Evolutionary conservation across 1,284 basidiomycete genomes (phyloP), one percentile per base, ranked within the genome.

Genomic region (Grifola frondosa): DNA sequence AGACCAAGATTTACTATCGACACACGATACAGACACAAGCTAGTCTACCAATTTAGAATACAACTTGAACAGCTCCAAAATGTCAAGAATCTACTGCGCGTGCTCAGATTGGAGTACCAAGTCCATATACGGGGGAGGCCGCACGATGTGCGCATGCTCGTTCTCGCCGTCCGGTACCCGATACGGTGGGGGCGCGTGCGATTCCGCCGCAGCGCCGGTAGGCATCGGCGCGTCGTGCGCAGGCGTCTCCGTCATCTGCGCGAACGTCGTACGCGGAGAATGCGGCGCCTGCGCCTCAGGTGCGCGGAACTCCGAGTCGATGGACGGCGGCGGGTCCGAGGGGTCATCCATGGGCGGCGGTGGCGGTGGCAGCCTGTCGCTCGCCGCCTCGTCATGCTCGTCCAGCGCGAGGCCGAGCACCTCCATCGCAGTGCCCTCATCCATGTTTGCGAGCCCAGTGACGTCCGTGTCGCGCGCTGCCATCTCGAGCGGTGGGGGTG

Each of bases 301-400:
- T 6, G 77, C 78, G 44, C 84, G 71, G 60, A 86, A 89, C 37
- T 82, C 84, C 9, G 84, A 83, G 62, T 90, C 84, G 59, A 91
- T 89, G 4, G 81, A 84, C 12, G 87, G 88, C 3, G 89, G 90
- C 21, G 85, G 84, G 61, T 89, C 85, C 2, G 84, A 84, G 17
- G 89, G 89, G 63, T 92, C 89, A 56, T 91, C 88, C 69, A 90
- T 76, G n/a, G 82, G 87, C 0, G 87, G 85, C 1, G 86, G 87
- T 0, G 87, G 88, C 0, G 84, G 87, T 0, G 59, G 58, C 12
- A 46, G 50, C 6, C 35, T 28, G 2, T 39, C 48, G n/a, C 36
- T 17, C 22, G 37, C 26, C 10, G 28, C 34, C 20, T 42, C 69
- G 42, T 74, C 72, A 30, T 71, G 69, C 45, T 72, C 75, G 48